phyloP scores from a whole-genome alignment of 1,284 basidiomycete genomes.

The Pholiota adiposa region DNA sequence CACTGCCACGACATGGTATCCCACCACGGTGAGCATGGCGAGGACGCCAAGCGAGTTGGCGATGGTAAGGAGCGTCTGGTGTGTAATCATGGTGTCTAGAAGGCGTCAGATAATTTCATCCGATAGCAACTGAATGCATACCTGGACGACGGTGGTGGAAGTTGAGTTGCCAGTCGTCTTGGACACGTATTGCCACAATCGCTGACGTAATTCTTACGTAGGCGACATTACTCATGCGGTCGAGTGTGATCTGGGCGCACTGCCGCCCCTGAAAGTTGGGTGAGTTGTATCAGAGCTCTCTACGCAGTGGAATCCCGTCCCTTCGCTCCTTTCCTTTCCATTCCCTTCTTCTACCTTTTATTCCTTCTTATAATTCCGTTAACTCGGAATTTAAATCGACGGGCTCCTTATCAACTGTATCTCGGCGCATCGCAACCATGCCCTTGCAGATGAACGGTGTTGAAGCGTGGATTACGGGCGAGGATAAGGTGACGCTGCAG shows the following conservation, averaged over 20 bases:
- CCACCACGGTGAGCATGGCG: constrained; percentile 81
- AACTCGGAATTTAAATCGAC: too few relatives aligned
- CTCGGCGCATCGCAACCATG: constrained; percentile 21
- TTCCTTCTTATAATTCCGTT: constrained; percentile 12
- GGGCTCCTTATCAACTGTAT: not conserved
- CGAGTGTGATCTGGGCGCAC: not conserved
- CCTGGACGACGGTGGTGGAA: not conserved
- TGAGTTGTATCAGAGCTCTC: constrained; percentile 11
- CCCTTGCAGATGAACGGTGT: constrained; percentile 30
- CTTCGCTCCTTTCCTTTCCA: constrained; percentile 8
- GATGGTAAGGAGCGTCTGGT: constrained; percentile 79
- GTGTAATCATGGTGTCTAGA: constrained; percentile 69
- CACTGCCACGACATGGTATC: constrained; percentile 87
- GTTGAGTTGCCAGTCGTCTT: constrained; percentile 3
- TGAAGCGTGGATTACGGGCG: constrained; percentile 32
- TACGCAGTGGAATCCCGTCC: constrained; percentile 18
- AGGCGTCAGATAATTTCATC: not conserved
- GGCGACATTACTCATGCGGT: not conserved
- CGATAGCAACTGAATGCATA: not conserved
- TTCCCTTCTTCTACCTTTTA: constrained; percentile 7
- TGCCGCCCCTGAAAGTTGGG: not conserved
- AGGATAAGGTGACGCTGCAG: constrained; percentile 28
- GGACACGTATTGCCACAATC: constrained; percentile 4
- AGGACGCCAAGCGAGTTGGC: constrained; percentile 82
- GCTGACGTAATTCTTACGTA: constrained; percentile 10